A percentile compares a stretch with the other conserved stretches of the same genome.
Conservation (phyloP, 495 filamentous ascomycete genomes). For the Hypomontagnella monticulosa region DNA sequence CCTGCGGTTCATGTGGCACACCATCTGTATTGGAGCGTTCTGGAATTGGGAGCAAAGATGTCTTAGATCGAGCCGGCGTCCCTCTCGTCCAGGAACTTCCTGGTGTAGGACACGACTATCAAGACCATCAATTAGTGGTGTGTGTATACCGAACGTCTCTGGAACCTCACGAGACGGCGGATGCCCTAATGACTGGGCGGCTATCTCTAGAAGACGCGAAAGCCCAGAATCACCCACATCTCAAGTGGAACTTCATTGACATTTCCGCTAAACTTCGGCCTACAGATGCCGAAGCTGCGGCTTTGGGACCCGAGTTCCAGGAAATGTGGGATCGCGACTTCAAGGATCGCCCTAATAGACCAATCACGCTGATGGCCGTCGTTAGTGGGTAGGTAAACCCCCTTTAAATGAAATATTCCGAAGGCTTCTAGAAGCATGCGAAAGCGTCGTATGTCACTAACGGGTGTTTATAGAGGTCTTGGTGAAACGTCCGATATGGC, state of each 20-base stretch:
- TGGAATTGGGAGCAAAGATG: slow-evolving; percentile 59
- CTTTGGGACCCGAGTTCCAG: slow-evolving; percentile 54
- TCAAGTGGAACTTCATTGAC: slow-evolving; percentile 61
- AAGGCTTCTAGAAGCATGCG: neutral
- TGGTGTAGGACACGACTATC: slow-evolving; percentile 60
- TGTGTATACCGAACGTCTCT: slow-evolving; percentile 46
- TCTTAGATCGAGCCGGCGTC: slow-evolving; percentile 44
- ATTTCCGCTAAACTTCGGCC: slow-evolving; percentile 55
- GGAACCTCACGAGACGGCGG: slow-evolving; percentile 48
- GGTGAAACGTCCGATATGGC: slow-evolving; percentile 44
- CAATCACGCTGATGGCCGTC: slow-evolving; percentile 50
- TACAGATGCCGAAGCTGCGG: slow-evolving; percentile 51
- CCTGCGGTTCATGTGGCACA: slow-evolving; percentile 65
- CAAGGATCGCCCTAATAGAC: slow-evolving; percentile 48
- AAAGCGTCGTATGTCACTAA: neutral
- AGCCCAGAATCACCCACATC: slow-evolving; percentile 40
- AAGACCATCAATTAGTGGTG: slow-evolving; percentile 58
- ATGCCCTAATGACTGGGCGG: slow-evolving; percentile 43
- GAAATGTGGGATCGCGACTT: slow-evolving; percentile 58
- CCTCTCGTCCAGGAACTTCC: slow-evolving; percentile 52
- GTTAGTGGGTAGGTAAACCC: slow-evolving; percentile 38
- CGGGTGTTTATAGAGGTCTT: slow-evolving; percentile 19
- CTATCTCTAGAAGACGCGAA: slow-evolving; percentile 37
- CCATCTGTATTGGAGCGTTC: slow-evolving; percentile 70
- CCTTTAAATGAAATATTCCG: neutral